A percentile compares a stretch with the other conserved stretches of the same genome.
Conservation (phyloP, 208 protist species). For the Leishmania amazonensis region DNA sequence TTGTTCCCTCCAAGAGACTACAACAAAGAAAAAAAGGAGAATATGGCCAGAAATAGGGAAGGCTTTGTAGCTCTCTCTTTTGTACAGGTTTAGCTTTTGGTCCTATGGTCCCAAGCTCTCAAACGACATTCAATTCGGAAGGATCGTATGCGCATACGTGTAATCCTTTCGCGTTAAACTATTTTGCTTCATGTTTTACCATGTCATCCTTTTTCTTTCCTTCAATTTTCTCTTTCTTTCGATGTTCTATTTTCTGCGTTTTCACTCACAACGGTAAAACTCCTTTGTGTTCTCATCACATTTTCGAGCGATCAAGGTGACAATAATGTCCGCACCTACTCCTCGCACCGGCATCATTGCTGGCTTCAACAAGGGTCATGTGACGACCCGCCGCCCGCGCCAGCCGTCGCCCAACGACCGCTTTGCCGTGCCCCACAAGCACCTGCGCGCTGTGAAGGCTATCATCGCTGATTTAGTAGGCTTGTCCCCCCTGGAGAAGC, state of each 20-base stretch:
- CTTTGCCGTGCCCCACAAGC: slow-evolving; percentile 89
- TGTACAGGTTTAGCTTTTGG: neutral
- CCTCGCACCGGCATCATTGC: slow-evolving; percentile 90
- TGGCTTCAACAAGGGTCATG: slow-evolving; percentile 94
- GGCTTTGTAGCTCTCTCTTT: neutral
- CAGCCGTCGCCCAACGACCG: slow-evolving; percentile 78
- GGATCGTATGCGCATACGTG: neutral
- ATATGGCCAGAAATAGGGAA: neutral
- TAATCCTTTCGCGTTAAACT: neutral
- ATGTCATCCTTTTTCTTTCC: neutral
- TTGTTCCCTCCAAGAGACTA: neutral
- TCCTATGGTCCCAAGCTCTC: neutral
- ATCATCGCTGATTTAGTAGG: slow-evolving; percentile 92
- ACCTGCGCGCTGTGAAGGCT: slow-evolving; percentile 89
- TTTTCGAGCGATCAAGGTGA: slow-evolving; percentile 11
- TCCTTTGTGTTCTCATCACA: neutral
- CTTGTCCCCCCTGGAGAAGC: slow-evolving; percentile 92
- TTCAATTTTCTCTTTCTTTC: neutral
- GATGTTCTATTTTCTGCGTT: neutral
- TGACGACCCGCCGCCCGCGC: slow-evolving; percentile 85
- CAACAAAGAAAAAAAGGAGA: neutral
- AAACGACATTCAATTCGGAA: neutral
- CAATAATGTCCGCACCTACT: slow-evolving; percentile 63
- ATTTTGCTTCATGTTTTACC: slow-evolving; percentile 5
- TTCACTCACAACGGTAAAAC: neutral